Conservation (phyloP, 176 grass and related monocot species). For the Oryza rufipogon region DNA sequence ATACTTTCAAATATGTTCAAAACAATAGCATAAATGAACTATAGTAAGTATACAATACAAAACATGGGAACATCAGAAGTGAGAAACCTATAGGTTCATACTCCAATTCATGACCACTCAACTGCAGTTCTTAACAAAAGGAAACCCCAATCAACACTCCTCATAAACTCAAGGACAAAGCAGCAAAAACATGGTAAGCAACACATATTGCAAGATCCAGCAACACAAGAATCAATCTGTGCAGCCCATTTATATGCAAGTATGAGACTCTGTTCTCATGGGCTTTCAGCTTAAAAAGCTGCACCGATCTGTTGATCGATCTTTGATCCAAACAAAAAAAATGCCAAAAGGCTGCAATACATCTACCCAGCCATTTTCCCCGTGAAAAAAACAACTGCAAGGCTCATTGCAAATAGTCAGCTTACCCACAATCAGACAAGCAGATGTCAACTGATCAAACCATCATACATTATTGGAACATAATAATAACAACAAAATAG, state of each 20-base stretch:
- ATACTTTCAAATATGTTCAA: neutral
- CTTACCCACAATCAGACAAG: neutral
- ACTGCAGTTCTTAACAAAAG: neutral
- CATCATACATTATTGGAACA: neutral
- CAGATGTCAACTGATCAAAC: neutral
- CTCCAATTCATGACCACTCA: neutral
- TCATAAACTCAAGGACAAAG: neutral
- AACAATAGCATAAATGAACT: neutral
- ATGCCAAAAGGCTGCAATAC: neutral
- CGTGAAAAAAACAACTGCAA: neutral
- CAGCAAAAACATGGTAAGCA: neutral
- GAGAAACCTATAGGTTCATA: neutral
- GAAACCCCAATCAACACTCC: neutral
- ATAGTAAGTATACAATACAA: neutral
- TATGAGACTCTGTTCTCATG: neutral
- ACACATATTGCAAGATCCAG: neutral
- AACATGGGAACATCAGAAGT: neutral
- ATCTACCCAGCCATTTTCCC: neutral
- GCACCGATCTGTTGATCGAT: no score
- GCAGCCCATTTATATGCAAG: neutral
- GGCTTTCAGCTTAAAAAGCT: no score
- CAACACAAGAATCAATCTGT: neutral
- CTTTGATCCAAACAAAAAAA: no score
- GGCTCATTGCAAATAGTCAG: neutral
- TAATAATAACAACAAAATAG: neutral